These are phyloP conservation scores for Dactylellina leptospora DNA, from an alignment of 2,329 filamentous ascomycete genomes.

Conservation along the genomic window DNA sequence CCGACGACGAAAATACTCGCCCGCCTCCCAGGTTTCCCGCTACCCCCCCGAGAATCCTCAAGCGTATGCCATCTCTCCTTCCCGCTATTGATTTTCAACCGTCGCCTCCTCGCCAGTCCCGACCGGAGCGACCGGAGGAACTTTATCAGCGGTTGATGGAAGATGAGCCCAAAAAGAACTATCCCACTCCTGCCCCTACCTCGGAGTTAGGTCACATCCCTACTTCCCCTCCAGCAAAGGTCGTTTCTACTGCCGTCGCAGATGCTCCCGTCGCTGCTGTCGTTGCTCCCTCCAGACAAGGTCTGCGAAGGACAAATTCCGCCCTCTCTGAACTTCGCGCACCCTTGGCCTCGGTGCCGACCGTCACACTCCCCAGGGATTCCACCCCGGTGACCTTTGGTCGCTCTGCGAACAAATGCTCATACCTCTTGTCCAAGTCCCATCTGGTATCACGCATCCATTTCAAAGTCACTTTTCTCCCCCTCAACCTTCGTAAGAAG, in stretches of 20 bases:
- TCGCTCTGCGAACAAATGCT: conserved; percentile 91
- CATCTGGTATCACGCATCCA: conserved; percentile 92
- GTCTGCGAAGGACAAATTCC: conserved; percentile 70
- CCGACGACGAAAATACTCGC: conserved; percentile 25
- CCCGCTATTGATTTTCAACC: conserved; percentile 75
- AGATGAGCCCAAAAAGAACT: conserved; percentile 64
- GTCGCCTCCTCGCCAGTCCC: conserved; percentile 77
- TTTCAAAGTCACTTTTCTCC: conserved; percentile 84
- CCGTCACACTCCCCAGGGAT: conserved; percentile 79
- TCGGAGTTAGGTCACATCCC: conserved; percentile 86
- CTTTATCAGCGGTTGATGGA: too few relatives aligned
- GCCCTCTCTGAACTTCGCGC: conserved; percentile 75
- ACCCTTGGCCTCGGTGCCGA: conserved; percentile 84
- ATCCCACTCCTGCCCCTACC: conserved; percentile 92
- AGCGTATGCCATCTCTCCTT: conserved; percentile 74
- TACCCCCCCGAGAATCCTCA: conserved; percentile 61
- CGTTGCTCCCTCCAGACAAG: conserved; percentile 60
- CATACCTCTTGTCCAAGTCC: conserved; percentile 92
- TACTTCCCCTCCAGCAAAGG: conserved; percentile 76
- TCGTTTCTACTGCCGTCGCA: neutral
- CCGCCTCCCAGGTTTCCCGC: conserved; percentile 20
- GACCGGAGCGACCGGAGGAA: conserved; percentile 71
- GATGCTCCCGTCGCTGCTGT: neutral
- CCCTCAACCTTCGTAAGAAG: conserved; percentile 73
- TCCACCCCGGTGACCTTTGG: conserved; percentile 87